phyloP scores from a whole-genome alignment of 768 basidiomycete species.

The Russula ochroleuca region DNA sequence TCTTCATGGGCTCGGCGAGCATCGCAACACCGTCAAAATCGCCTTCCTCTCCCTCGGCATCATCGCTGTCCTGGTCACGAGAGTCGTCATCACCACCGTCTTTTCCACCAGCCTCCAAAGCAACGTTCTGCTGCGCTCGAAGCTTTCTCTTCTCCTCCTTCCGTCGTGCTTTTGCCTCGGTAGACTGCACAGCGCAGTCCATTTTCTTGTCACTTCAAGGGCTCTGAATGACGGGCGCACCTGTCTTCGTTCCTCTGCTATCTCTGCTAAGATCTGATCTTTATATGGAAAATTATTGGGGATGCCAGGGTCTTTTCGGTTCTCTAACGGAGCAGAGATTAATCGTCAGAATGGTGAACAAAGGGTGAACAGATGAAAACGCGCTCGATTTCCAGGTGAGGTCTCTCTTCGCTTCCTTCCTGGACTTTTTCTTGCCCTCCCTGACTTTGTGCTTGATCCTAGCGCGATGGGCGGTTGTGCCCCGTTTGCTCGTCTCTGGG shows the following conservation, averaged over 20 bases:
- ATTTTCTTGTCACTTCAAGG: background rate
- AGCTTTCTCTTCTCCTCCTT: slow-evolving; percentile 61
- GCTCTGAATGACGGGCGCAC: slow-evolving; percentile 40
- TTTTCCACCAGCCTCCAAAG: slow-evolving; percentile 23
- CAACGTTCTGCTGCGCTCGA: slow-evolving; percentile 29
- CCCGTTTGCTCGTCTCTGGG: slow-evolving; percentile 79
- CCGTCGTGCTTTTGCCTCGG: slow-evolving; percentile 67
- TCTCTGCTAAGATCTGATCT: slow-evolving; percentile 88
- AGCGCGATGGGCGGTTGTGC: slow-evolving; percentile 64
- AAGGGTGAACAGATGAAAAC: slow-evolving; percentile 32
- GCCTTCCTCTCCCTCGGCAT: slow-evolving; percentile 34
- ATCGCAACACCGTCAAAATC: slow-evolving; percentile 46
- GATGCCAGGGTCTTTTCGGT: slow-evolving; percentile 87
- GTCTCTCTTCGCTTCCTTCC: slow-evolving; percentile 73
- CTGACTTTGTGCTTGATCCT: slow-evolving; percentile 71
- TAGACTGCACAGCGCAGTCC: slow-evolving; percentile 43
- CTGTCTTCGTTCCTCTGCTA: slow-evolving; percentile 72
- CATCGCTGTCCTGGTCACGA: slow-evolving; percentile 31
- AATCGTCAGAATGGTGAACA: slow-evolving; percentile 12
- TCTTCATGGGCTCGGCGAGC: slow-evolving; percentile 26
- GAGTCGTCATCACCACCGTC: slow-evolving; percentile 29
- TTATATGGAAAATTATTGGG: slow-evolving; percentile 93
- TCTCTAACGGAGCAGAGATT: slow-evolving; percentile 42
- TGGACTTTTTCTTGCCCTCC: slow-evolving; percentile 72
- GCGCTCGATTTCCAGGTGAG: slow-evolving; percentile 84